Conservation (phyloP, 495 filamentous ascomycete species). For the Saxophila tyrrhenica region DNA sequence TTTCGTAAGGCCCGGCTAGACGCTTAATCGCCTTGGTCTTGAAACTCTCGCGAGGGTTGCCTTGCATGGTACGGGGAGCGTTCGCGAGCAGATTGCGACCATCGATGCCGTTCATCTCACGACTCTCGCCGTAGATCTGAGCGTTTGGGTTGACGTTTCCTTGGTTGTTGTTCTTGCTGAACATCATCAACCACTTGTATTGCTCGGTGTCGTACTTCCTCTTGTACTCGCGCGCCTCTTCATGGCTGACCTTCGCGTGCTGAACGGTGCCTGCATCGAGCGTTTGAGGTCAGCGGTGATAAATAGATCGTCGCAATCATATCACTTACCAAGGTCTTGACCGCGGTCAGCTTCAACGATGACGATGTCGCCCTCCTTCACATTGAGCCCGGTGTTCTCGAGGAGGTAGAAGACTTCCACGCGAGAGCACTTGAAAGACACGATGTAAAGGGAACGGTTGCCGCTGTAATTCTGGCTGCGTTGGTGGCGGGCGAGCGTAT, state of each 20-base stretch:
- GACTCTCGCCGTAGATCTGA: slow-evolving; percentile 12
- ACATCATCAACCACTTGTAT: slow-evolving; percentile 96
- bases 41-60: slow-evolving; percentile 25
- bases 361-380: slow-evolving; percentile 83
- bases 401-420: slow-evolving; percentile 95
- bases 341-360: slow-evolving; percentile 96
- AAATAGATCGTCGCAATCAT: neutral
- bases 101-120: neutral
- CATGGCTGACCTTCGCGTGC: slow-evolving; percentile 69
- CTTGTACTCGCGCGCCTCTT: slow-evolving; percentile 74
- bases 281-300: neutral
- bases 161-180: slow-evolving; percentile 28
- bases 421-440: slow-evolving; percentile 88
- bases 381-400: slow-evolving; percentile 82
- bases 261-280: slow-evolving; percentile 59
- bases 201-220: slow-evolving; percentile 86
- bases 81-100: neutral
- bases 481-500: neutral
- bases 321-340: slow-evolving; percentile 51
- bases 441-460: slow-evolving; percentile 46
- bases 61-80: slow-evolving; percentile 16
- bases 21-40: slow-evolving; percentile 96
- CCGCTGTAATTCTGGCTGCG: slow-evolving; percentile 9
- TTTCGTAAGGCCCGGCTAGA: slow-evolving; percentile 80
- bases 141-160: slow-evolving; percentile 19